Conservation (phyloP, 345 rosid species). For the Camelina neglecta region DNA sequence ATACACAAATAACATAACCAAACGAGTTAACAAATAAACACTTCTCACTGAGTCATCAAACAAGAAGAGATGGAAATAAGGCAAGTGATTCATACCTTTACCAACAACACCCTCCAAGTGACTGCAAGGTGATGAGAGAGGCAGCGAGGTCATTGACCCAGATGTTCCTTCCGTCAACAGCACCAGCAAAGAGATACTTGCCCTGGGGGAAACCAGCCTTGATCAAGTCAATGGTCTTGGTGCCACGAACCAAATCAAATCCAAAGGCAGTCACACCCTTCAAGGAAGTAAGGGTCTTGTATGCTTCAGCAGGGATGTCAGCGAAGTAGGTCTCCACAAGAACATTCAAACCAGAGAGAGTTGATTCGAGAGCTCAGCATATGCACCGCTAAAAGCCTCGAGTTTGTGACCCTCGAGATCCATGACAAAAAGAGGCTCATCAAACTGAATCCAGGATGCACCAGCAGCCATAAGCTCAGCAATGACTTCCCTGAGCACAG, state of each 20-base stretch:
- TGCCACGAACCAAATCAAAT: slow-evolving; percentile 90
- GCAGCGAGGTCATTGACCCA: slow-evolving; percentile 97
- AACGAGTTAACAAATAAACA: not conserved
- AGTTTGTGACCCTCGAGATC: slow-evolving; percentile 89
- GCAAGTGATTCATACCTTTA: slow-evolving; percentile 59
- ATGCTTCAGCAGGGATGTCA: slow-evolving; percentile 83
- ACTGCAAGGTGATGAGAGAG: slow-evolving; percentile 62
- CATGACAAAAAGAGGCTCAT: slow-evolving; percentile 89
- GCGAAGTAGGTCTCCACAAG: slow-evolving; percentile 94
- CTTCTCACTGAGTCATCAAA: not conserved
- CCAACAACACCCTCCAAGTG: slow-evolving; percentile 83
- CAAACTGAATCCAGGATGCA: slow-evolving; percentile 94
- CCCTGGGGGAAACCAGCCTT: slow-evolving; percentile 77
- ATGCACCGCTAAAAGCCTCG: slow-evolving; percentile 81
- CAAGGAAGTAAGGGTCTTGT: slow-evolving; percentile 77
- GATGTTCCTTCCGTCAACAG: slow-evolving; percentile 97
- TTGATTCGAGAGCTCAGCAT: slow-evolving; percentile 70
- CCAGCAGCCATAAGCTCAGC: slow-evolving; percentile 94
- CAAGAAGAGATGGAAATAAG: not conserved
- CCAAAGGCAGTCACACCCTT: slow-evolving; percentile 87
- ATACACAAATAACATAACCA: slow-evolving; percentile 19
- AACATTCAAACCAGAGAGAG: slow-evolving; percentile 83
- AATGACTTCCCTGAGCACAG: slow-evolving; percentile 74
- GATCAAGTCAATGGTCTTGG: slow-evolving; percentile 79
- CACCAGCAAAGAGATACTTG: slow-evolving; percentile 91